Percentiles rank a stretch among this genome's conserved stretches.
Conservation (phyloP, 805 yeast species). For the Wickerhamiella cacticola region DNA sequence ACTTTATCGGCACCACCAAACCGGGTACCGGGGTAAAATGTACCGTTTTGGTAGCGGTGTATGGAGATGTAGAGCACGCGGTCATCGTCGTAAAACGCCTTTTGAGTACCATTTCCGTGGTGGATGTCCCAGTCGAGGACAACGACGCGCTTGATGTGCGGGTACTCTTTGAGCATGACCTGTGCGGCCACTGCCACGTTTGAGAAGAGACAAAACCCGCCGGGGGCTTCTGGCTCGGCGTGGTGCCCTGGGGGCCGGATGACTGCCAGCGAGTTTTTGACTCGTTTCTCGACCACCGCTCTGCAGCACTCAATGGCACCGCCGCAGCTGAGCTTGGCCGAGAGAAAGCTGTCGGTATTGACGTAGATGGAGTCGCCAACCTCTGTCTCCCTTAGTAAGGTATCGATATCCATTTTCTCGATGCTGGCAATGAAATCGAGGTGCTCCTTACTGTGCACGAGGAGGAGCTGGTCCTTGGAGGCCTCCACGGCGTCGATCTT, state of each 20-base stretch:
- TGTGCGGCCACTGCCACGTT: constrained; percentile 97
- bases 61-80: constrained; percentile 81
- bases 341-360: constrained; percentile 74
- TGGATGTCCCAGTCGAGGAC: constrained; percentile 97
- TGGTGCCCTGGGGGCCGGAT: constrained; percentile 99
- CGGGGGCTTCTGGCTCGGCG: constrained; percentile 95
- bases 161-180: constrained; percentile 65
- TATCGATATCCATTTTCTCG: constrained; percentile 62
- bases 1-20: constrained; percentile 66
- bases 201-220: constrained; percentile 91
- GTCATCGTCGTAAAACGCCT: constrained; percentile 79
- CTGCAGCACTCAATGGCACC: constrained; percentile 94
- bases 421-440: constrained; percentile 64
- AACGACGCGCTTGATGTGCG: constrained; percentile 70
- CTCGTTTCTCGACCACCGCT: constrained; percentile 87
- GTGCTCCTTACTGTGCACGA: constrained; percentile 77
- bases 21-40: constrained; percentile 85
- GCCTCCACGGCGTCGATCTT: constrained; percentile 91
- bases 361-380: constrained; percentile 89
- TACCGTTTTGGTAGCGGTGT: constrained; percentile 86
- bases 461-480: constrained; percentile 65
- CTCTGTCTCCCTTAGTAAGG: constrained; percentile 70
- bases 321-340: constrained; percentile 90
- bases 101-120: constrained; percentile 98
- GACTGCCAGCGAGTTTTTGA: constrained; percentile 83